Conservation (phyloP, 73 alveolate species). For the Paramecium caudatum region DNA sequence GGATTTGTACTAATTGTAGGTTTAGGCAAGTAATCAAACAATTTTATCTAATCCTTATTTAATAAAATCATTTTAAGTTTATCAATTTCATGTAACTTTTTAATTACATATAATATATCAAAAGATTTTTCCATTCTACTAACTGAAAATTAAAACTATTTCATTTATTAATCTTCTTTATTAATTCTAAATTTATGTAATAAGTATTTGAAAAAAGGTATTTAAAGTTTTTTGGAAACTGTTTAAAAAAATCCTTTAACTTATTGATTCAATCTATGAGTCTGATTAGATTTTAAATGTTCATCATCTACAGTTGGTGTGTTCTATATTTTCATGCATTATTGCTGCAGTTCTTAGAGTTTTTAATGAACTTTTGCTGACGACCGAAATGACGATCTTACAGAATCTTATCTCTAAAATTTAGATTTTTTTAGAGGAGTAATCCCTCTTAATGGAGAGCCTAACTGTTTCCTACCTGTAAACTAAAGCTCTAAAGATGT, state of each 20-base stretch:
- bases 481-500: background rate
- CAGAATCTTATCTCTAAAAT: conserved; percentile 19
- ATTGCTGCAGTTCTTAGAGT: background rate
- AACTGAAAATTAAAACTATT: background rate
- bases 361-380: background rate
- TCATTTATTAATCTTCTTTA: background rate
- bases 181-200: background rate
- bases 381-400: background rate
- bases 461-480: conserved; percentile 11
- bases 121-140: conserved; percentile 39
- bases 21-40: conserved; percentile 49
- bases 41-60: background rate
- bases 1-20: conserved; percentile 39
- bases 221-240: conserved; percentile 6
- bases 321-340: conserved; percentile 33
- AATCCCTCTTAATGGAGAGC: background rate
- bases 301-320: conserved; percentile 3
- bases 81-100: conserved; percentile 40
- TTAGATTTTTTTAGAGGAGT: conserved; percentile 18
- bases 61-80: conserved; percentile 36
- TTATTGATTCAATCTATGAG: background rate
- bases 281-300: background rate
- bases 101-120: conserved; percentile 30
- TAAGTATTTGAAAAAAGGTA: conserved; percentile 1
- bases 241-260: conserved; percentile 21